phyloP scores from a whole-genome alignment of 352 stramenopile genomes.

The Globisporangium cederbergense region DNA sequence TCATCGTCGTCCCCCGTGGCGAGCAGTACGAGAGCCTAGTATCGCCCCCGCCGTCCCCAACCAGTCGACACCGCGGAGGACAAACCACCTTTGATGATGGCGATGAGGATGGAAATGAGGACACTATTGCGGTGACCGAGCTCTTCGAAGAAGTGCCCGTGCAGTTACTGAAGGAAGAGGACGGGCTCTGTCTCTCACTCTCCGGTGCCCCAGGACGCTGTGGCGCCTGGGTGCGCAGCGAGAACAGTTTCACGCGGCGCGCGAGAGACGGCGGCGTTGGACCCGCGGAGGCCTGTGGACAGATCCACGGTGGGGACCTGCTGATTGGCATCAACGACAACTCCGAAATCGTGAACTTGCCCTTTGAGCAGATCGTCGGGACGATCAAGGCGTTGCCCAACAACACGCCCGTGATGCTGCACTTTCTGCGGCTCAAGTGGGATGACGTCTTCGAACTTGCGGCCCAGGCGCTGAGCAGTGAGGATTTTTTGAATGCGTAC shows the following conservation, averaged over 20 bases:
- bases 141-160: slow-evolving; percentile 50
- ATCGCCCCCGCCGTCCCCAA: slow-evolving; percentile 20
- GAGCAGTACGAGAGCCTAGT: slow-evolving; percentile 36
- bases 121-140: slow-evolving; percentile 10
- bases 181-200: slow-evolving; percentile 78
- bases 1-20: slow-evolving; percentile 60
- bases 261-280: slow-evolving; percentile 41
- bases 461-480: slow-evolving; percentile 38
- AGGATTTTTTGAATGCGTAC: slow-evolving; percentile 46
- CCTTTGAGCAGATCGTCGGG: slow-evolving; percentile 72
- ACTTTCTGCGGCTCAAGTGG: slow-evolving; percentile 64
- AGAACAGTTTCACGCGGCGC: slow-evolving; percentile 64
- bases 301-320: slow-evolving; percentile 64
- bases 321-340: slow-evolving; percentile 67
- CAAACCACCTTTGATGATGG: slow-evolving; percentile 10
- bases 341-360: slow-evolving; percentile 42
- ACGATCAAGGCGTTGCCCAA: slow-evolving; percentile 56
- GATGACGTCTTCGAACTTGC: slow-evolving; percentile 52
- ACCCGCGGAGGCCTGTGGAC: slow-evolving; percentile 52
- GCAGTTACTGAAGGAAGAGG: slow-evolving; percentile 47
- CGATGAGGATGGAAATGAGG: not conserved
- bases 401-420: slow-evolving; percentile 37
- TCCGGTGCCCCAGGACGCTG: slow-evolving; percentile 65
- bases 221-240: slow-evolving; percentile 78
- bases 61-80: slow-evolving; percentile 1